Conservation (phyloP, 1,284 basidiomycete species). For the Leccinum subrobustum region DNA sequence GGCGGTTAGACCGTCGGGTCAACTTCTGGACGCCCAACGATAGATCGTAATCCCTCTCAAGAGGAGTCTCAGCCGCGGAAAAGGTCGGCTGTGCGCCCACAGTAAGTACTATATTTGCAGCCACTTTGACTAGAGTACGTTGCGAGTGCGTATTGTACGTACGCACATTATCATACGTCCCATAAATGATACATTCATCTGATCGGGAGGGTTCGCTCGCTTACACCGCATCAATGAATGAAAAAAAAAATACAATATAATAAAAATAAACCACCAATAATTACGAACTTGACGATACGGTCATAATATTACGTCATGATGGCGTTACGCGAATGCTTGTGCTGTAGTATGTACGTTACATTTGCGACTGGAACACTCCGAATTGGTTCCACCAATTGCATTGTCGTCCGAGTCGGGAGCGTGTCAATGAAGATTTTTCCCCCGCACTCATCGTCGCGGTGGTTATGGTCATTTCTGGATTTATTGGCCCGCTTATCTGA, state of each 20-base stretch:
- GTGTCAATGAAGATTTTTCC: not conserved
- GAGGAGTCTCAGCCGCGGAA: not conserved
- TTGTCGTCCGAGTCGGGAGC: not conserved
- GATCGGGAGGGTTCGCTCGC: not conserved
- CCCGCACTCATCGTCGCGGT: not conserved
- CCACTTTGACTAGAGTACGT: not conserved
- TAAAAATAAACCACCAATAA: not conserved
- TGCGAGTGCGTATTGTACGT: too few species aligned
- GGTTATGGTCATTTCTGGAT: not conserved
- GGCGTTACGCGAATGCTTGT: not conserved
- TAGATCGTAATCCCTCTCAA: not conserved
- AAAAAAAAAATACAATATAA: not conserved
- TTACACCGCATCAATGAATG: not conserved
- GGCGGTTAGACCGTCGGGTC: not conserved
- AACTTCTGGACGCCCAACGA: not conserved
- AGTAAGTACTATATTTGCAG: not conserved
- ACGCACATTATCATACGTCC: too few species aligned
- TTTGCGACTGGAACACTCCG: not conserved
- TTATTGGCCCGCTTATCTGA: not conserved
- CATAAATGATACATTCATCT: not conserved
- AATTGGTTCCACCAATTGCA: not conserved
- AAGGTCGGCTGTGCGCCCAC: not conserved
- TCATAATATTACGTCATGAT: not conserved
- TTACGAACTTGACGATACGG: not conserved
- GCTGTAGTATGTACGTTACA: not conserved